These are phyloP conservation scores for Wallemia ichthyophaga DNA, from an alignment of 1,284 basidiomycete genomes.

Conservation along the genomic window DNA sequence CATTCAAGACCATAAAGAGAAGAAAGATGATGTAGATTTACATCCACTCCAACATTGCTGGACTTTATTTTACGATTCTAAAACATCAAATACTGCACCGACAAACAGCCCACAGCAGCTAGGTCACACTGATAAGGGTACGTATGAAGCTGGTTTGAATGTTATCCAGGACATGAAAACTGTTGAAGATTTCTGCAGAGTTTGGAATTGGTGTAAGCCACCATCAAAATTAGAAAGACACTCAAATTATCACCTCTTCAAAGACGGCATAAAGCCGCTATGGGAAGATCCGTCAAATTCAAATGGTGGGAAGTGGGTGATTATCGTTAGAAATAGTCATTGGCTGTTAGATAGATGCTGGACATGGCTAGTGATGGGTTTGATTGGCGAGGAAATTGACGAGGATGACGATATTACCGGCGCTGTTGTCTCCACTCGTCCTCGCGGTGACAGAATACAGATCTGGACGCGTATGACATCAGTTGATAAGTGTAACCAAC, in stretches of 20 bases:
- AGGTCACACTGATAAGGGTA: conserved; percentile 24
- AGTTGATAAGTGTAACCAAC: conserved; percentile 45
- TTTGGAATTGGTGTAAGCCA: conserved; percentile 76
- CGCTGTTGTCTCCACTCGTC: conserved; percentile 57
- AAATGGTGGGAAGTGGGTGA: conserved; percentile 41
- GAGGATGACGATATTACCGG: conserved; percentile 63
- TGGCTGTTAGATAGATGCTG: conserved; percentile 54
- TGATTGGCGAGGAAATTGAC: conserved; percentile 70
- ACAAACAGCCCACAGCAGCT: conserved; percentile 4
- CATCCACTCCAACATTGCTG: conserved; percentile 16
- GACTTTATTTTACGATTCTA: conserved; percentile 69
- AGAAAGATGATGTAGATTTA: background rate
- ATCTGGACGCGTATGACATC: conserved; percentile 60
- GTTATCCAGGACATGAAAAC: conserved; percentile 52
- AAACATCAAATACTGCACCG: conserved; percentile 26
- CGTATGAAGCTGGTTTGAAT: conserved; percentile 44
- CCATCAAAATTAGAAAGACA: conserved; percentile 61
- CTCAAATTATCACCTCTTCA: conserved; percentile 83
- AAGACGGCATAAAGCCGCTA: conserved; percentile 68
- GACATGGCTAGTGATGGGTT: conserved; percentile 64
- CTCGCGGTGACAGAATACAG: conserved; percentile 65
- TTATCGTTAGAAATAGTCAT: conserved; percentile 51
- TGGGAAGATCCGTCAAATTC: conserved; percentile 86
- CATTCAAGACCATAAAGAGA: too few relatives aligned
- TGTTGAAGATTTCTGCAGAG: conserved; percentile 70